Percentiles rank a stretch among this genome's conserved stretches.
These are phyloP conservation scores for Pseudonitzschia multiseries DNA, from an alignment of 108 stramenopile genomes.

Conservation along the genomic window DNA sequence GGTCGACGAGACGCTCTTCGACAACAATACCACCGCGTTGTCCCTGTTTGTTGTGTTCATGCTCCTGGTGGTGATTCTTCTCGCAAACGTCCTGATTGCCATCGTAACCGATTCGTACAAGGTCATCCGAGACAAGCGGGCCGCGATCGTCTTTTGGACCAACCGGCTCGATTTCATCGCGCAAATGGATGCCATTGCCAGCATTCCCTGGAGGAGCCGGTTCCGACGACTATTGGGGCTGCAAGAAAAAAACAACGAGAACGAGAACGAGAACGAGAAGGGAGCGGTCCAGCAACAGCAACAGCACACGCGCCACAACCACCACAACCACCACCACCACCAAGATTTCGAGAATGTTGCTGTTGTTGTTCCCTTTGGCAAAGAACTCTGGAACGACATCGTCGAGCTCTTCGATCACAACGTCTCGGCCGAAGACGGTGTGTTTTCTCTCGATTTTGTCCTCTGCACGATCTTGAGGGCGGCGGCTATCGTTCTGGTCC, in stretches of 20 bases:
- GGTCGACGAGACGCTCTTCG: slow-evolving; percentile 46
- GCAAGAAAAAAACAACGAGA: background rate
- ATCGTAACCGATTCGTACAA: slow-evolving; percentile 69
- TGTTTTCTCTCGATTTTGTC: slow-evolving; percentile 45
- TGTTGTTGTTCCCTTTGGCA: too few relatives aligned
- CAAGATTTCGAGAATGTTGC: too few relatives aligned
- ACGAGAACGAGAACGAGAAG: background rate
- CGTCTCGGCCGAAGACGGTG: slow-evolving; percentile 31
- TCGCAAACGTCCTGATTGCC: slow-evolving; percentile 66
- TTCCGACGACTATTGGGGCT: slow-evolving; percentile 25
- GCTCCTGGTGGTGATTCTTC: slow-evolving; percentile 69
- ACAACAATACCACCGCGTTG: slow-evolving; percentile 29
- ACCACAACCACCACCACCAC: background rate
- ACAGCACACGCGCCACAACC: background rate
- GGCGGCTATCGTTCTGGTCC: slow-evolving; percentile 45
- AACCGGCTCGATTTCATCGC: slow-evolving; percentile 77
- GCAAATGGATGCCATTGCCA: slow-evolving; percentile 70
- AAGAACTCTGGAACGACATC: slow-evolving; percentile 47
- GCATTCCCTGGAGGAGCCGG: slow-evolving; percentile 44
- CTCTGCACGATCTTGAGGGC: slow-evolving; percentile 40
- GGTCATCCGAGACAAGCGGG: slow-evolving; percentile 75
- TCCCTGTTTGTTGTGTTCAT: slow-evolving; percentile 62
- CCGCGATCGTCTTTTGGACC: slow-evolving; percentile 83
- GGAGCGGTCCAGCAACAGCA: background rate
- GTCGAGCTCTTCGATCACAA: slow-evolving; percentile 63